Evolutionary conservation across 2,329 filamentous ascomycete species (phyloP), one percentile per base, ranked within the genome.

Genomic region (Didymella pomorum): DNA sequence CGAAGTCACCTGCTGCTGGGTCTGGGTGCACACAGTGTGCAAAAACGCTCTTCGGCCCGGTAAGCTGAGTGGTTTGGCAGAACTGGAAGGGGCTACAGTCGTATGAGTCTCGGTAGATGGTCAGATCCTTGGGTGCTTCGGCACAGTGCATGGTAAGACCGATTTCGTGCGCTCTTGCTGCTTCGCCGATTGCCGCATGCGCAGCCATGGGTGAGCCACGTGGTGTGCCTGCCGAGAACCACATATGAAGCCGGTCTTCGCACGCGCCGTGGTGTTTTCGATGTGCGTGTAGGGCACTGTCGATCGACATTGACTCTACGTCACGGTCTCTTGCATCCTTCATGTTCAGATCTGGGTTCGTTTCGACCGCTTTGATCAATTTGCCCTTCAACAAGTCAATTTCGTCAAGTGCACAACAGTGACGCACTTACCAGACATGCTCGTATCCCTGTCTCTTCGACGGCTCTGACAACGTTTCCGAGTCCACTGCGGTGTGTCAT

Each of bases 141-240:
- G 78, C 79, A 59, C 79, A 80, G 66, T 81, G 80, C 79, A 81
- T 81, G 3, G 79, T 83, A 28, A 83, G 62, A 0, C 79, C 79
- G 35, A 83, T 80, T 20, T 68, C 68, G 48, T 79, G 78, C 16
- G 71, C 64, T 6, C 59, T 61, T 29, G 78, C 81, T 12, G 79
- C 72, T 10, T 75, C 68, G 3, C 79, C 80, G 61, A 83, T 80
- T 42, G 76, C 74, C 8, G 69, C 64, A 62, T 81, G 79, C 1
- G 76, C 71, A 1, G 71, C 64, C 23, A 78, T 66, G 1, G 76
- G 65, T 9, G 78, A 78, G 61, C 81, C 81, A 51, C 81, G 75
- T 10, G 81, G 81, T 10, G 81, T 83, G 21, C 79, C 77, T 9
- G 78, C 78, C 1, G 81, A 78, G 48, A 81, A 78, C 81, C 82